Evolutionary conservation across 139 green algal genomes (phyloP).

Genomic region (Tetratostichococcus sp.): DNA sequence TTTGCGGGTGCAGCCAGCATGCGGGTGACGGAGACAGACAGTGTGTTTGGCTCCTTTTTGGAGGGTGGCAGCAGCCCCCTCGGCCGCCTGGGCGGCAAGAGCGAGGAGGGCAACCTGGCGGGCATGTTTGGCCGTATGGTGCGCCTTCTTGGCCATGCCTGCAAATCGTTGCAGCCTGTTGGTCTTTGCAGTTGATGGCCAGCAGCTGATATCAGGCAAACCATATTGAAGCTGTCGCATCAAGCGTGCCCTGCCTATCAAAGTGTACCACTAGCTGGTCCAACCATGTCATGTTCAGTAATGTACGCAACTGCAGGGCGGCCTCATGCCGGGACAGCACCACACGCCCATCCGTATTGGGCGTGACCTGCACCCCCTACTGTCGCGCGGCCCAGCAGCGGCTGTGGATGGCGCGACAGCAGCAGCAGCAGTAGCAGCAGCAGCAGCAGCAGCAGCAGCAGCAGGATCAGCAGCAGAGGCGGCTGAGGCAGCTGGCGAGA

Average conservation of each 20-base stretch:
- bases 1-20: background rate
- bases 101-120: background rate
- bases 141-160: too few species aligned
- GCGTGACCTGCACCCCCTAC: conserved; percentile 40
- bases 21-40: background rate
- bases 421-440: too few species aligned
- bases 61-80: background rate
- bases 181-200: too few species aligned
- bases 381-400: background rate
- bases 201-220: too few species aligned
- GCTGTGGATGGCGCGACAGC: background rate
- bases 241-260: too few species aligned
- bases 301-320: background rate
- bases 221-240: too few species aligned
- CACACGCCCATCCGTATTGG: conserved; percentile 41
- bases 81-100: background rate
- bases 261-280: too few species aligned
- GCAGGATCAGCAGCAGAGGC: conserved; percentile 4
- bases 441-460: background rate
- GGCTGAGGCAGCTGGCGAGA: background rate
- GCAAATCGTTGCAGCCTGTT: too few species aligned
- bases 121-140: background rate
- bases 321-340: conserved; percentile 26
- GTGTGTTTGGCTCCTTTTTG: background rate
- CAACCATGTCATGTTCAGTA: too few species aligned